Percentiles rank a stretch among this genome's conserved stretches.
These are phyloP conservation scores for Hyaloscypha bicolor DNA, from an alignment of 495 filamentous ascomycete species.

Conservation along the genomic window DNA sequence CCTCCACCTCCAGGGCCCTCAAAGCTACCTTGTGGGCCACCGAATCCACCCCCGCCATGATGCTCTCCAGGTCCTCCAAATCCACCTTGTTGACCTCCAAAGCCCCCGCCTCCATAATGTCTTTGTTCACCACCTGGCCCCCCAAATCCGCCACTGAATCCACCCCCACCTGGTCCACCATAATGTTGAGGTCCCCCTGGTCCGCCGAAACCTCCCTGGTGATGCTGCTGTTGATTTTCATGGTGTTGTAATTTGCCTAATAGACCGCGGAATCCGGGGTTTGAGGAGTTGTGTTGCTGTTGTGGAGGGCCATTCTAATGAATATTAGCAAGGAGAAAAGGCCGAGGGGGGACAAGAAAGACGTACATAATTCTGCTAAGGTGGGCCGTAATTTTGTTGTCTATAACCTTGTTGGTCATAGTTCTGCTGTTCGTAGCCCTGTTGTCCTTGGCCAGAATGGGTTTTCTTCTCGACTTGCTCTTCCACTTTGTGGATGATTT, in stretches of 20 bases:
- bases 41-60: not conserved
- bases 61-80: not conserved
- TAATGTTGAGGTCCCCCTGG: not conserved
- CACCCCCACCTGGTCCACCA: not conserved
- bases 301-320: not conserved
- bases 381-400: too few relatives aligned
- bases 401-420: too few relatives aligned
- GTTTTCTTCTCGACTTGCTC: constrained; percentile 5
- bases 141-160: not conserved
- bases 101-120: not conserved
- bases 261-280: not conserved
- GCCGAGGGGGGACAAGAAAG: too few relatives aligned
- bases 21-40: not conserved
- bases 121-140: not conserved
- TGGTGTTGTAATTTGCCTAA: not conserved
- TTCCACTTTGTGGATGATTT: constrained; percentile 6
- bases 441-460: not conserved
- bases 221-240: not conserved
- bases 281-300: not conserved
- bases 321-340: not conserved
- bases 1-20: not conserved
- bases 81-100: not conserved
- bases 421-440: not conserved
- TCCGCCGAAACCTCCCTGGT: not conserved
- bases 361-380: too few relatives aligned